Conservation (phyloP, 768 basidiomycete genomes). For the Mycena chlorophos region DNA sequence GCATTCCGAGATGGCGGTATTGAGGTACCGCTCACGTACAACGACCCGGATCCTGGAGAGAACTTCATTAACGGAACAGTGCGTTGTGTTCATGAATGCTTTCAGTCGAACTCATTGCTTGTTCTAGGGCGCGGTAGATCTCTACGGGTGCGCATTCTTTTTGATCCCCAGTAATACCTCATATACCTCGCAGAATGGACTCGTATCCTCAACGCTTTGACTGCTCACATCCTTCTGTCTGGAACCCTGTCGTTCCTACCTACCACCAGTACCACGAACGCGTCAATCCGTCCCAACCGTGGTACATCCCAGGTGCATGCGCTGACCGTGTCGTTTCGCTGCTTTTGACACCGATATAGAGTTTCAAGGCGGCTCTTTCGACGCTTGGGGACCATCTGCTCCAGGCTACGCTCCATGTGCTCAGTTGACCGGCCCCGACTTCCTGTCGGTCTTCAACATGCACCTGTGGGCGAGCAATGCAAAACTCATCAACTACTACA, state of each 20-base stretch:
- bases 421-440: constrained; percentile 67
- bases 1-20: constrained; percentile 57
- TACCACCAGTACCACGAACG: constrained; percentile 65
- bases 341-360: constrained; percentile 28
- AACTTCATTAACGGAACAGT: constrained; percentile 76
- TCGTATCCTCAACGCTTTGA: constrained; percentile 80
- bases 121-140: constrained; percentile 66
- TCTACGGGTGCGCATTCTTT: constrained; percentile 65
- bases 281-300: constrained; percentile 56
- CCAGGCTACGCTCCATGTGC: constrained; percentile 69
- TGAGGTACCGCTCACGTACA: constrained; percentile 72
- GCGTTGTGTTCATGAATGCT: constrained; percentile 18
- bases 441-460: constrained; percentile 78
- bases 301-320: constrained; percentile 63
- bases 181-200: constrained; percentile 45
- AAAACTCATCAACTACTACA: constrained; percentile 82
- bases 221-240: constrained; percentile 68
- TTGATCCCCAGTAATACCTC: neutral
- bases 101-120: constrained; percentile 3
- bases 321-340: constrained; percentile 2
- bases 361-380: constrained; percentile 77
- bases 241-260: constrained; percentile 63
- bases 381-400: constrained; percentile 77
- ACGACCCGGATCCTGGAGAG: constrained; percentile 57
- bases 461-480: constrained; percentile 80